Evolutionary conservation across 2,329 filamentous ascomycete genomes (phyloP).

Genomic region (Biscogniauxia marginata): DNA sequence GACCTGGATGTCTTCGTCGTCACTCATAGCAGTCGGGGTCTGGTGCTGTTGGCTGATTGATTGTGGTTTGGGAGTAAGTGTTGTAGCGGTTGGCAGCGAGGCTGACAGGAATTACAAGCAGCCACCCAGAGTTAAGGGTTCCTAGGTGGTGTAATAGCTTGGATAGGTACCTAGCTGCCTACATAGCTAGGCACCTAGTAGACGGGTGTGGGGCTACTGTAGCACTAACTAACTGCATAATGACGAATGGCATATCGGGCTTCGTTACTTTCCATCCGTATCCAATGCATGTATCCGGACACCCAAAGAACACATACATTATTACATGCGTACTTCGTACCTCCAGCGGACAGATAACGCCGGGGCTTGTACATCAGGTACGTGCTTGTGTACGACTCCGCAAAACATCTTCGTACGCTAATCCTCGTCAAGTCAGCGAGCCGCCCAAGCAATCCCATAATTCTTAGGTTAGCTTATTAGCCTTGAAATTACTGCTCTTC

Average conservation of each 20-base stretch:
- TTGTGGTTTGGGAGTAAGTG: slow-evolving; percentile 3
- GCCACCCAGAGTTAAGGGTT: background rate
- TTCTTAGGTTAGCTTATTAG: background rate
- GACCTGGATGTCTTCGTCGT: slow-evolving; percentile 59
- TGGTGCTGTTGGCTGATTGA: background rate
- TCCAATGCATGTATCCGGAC: background rate
- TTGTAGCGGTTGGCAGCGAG: slow-evolving; percentile 2
- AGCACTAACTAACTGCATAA: slow-evolving; percentile 11
- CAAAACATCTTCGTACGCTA: background rate
- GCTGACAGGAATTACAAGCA: slow-evolving; percentile 1
- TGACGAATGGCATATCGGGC: slow-evolving; percentile 15
- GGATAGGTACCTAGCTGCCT: background rate
- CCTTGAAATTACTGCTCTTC: background rate
- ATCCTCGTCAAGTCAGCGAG: background rate
- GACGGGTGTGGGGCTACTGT: background rate
- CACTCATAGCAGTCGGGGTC: slow-evolving; percentile 46
- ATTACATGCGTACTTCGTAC: background rate
- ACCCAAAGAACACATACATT: background rate
- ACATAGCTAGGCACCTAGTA: slow-evolving; percentile 1
- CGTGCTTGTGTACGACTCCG: background rate
- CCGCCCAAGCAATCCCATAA: too few species aligned
- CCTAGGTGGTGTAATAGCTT: background rate
- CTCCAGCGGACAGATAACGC: too few species aligned
- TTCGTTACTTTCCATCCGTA: background rate
- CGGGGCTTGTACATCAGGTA: background rate